Base-by-base conservation (phyloP, 257 asterid genomes). In the Plectranthus barbatus region DNA sequence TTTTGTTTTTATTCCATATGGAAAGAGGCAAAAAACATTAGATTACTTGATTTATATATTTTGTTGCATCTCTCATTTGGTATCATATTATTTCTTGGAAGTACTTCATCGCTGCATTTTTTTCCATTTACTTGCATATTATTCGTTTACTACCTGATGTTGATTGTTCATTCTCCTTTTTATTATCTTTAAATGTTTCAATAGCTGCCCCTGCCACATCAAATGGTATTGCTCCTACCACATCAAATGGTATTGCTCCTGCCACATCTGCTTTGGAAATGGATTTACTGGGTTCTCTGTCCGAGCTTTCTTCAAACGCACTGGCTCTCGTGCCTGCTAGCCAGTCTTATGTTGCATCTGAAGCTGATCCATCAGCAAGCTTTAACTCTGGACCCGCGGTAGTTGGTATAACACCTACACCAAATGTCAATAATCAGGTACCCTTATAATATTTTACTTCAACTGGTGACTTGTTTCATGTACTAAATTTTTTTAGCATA, bases 281-380 rank as follows among this genome's bases (percentile, higher is more conserved):
- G 81, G 96, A 90, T 77, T 74, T 86, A 41, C 83, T 91, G 55
- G 96, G 91, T 41, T 78, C 94, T 44, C 68, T 91, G 40, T 75
- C 96, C 3, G 96, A 83, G 7, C 81, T 68, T 62, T 79, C 88
- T 34, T 61, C 89, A 47, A 81, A 79, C 61, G 69, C 91, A 39
- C 69, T 90, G 82, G 95, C 95, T 72, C 86, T 81, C n/a, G 87
- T 86, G 79, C 85, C 95, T 67, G 69, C 82, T 69, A 72, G 74
- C 18, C 70, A 77, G 55, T 73, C 72, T 41, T 60, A 74, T 15
- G 4, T 64, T 47, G 56, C 77, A 41, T 34, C 85, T 75, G 93
- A 84, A 76, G 75, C 76, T 59, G 73, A 78, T 72, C 74, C 72
- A 53, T 67, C 80, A 14, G 75, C 60, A 39, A 78, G 61, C 69